Evolutionary conservation across 331 rosid species (phyloP), one percentile per base, ranked within the genome.

Genomic region (Telfairia occidentalis): DNA sequence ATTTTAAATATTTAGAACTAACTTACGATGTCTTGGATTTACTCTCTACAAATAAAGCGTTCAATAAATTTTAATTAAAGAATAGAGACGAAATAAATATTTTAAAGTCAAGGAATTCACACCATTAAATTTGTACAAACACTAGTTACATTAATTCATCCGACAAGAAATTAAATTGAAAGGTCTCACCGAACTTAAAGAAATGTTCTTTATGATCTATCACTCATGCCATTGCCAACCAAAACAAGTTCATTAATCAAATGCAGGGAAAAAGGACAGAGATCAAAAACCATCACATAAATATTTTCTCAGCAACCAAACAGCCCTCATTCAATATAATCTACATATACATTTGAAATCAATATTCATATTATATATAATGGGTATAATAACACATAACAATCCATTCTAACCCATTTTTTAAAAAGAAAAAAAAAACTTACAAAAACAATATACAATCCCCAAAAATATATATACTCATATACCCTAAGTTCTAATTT

Each of bases 371-470:
- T 45, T 69, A 70, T 45, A 70, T 70, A 42, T 69, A 43, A 69
- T 10, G 55, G 54, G 74, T 70, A 70, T 70, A 73, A 26, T 70
- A 50, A 73, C 50, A 52, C 34, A 53, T 54, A 52, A 50, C 77
- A 73, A 73, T 73, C 65, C 65, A 32, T 73, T 73, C 61, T 72
- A 49, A 50, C 49, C 77, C 49, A 52, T 52, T 9, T 50, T 0
- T 8, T 21, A 50, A 18, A 34, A 32, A 58, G 4, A 26, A 23
- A 60, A 29, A 34, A 69, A 26, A 24, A 42, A 9, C 57, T 70
- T 71, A 71, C 78, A 58, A 76, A 45, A 76, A 59, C 53, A 63
- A 63, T 76, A 76, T 76, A 63, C 63, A 76, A 48, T 61, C 61
- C 63, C 54, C 73, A 76, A 70, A 70, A 70, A 70, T 70, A 70